Evolutionary conservation across 768 basidiomycete genomes (phyloP).

Genomic region (Lanmaoa pseudosensibilis): DNA sequence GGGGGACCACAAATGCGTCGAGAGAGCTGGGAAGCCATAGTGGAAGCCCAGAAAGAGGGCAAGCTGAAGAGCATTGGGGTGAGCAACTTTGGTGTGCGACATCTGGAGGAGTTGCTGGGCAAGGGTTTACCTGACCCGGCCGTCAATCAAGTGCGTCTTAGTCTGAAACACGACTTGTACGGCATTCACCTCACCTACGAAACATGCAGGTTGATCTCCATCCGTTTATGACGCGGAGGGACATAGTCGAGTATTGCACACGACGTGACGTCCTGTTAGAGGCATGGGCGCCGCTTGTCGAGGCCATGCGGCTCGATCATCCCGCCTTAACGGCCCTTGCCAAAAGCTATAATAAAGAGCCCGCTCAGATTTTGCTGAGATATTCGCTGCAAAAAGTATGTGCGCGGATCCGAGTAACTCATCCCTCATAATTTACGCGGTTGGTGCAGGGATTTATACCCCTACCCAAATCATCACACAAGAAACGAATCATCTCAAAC

Average conservation of each 20-base stretch:
- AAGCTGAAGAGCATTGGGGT: constrained; percentile 2
- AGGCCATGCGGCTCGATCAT: constrained; percentile 62
- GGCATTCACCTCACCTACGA: constrained; percentile 6
- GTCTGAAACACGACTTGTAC: neutral
- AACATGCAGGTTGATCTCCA: constrained; percentile 50
- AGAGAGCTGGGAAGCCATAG: constrained; percentile 8
- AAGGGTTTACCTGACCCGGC: constrained; percentile 50
- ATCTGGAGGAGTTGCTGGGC: constrained; percentile 54
- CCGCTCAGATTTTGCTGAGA: constrained; percentile 58
- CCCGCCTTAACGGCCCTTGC: constrained; percentile 48
- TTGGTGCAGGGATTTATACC: constrained; percentile 44
- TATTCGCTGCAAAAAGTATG: constrained; percentile 68
- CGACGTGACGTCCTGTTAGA: constrained; percentile 60
- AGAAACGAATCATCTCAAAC: constrained; percentile 56
- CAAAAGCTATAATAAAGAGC: constrained; percentile 53
- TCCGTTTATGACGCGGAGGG: constrained; percentile 67
- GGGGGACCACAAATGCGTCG: constrained; percentile 3
- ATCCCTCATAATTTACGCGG: neutral
- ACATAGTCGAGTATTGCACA: constrained; percentile 58
- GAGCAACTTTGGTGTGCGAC: constrained; percentile 25
- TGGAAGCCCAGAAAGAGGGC: neutral
- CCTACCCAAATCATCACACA: constrained; percentile 61
- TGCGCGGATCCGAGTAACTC: neutral
- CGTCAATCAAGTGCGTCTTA: constrained; percentile 55
- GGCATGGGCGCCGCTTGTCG: constrained; percentile 38